Conservation (phyloP, 495 filamentous ascomycete genomes). For the Aspergillus kassunensis region DNA sequence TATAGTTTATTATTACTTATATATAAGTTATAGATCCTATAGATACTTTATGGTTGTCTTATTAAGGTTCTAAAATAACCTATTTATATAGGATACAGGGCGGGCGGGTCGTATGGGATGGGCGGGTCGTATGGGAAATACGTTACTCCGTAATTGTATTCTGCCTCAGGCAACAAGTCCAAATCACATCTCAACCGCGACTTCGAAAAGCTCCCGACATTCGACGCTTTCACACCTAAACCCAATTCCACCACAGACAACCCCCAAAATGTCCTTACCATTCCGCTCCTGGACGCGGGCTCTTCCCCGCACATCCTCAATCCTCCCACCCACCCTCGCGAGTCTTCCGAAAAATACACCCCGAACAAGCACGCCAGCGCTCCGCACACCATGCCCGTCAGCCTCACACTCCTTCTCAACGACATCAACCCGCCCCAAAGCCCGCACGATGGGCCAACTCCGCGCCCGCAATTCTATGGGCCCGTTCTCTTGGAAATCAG, state of each 20-base stretch:
- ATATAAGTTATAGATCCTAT: too few relatives aligned
- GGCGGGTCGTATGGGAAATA: too few relatives aligned
- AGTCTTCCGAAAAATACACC: constrained; percentile 18
- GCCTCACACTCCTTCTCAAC: constrained; percentile 29
- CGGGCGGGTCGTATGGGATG: too few relatives aligned
- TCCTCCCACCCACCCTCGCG: constrained; percentile 17
- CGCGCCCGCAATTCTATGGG: constrained; percentile 39
- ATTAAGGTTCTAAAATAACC: too few relatives aligned
- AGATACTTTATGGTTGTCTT: too few relatives aligned
- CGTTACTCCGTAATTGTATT: too few relatives aligned
- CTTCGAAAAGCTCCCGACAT: constrained; percentile 6
- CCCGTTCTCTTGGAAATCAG: constrained; percentile 89
- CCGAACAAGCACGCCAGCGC: constrained; percentile 18
- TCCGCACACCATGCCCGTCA: not conserved
- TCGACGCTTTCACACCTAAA: not conserved
- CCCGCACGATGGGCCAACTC: constrained; percentile 43
- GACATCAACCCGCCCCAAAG: constrained; percentile 21
- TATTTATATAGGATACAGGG: too few relatives aligned
- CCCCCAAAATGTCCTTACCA: constrained; percentile 31
- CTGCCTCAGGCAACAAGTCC: constrained; percentile 8
- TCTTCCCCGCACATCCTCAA: constrained; percentile 19
- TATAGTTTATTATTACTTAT: too few relatives aligned
- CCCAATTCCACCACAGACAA: not conserved
- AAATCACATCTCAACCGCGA: constrained; percentile 3
- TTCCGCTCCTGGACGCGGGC: constrained; percentile 28